Evolutionary conservation across 164 flowering plant genomes (phyloP).

Genomic region (Protea cynaroides): DNA sequence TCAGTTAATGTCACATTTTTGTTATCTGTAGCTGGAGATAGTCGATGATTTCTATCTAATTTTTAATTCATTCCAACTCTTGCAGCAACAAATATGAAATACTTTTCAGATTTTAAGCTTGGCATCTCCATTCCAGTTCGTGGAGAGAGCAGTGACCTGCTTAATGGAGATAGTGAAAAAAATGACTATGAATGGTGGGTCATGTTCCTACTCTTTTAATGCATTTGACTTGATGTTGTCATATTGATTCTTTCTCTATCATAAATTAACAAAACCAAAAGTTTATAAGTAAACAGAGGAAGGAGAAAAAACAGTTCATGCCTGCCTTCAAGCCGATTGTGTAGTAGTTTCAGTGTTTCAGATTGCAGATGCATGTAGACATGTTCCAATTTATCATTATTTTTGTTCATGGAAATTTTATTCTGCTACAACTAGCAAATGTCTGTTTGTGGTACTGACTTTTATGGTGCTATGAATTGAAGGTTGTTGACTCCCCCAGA

Average conservation of each 20-base stretch:
- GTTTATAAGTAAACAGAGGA: neutral
- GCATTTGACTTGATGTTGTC: neutral
- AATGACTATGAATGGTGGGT: constrained; percentile 96
- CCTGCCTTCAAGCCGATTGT: no score
- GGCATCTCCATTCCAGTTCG: constrained; percentile 66
- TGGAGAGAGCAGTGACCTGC: constrained; percentile 78
- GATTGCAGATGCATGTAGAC: no score
- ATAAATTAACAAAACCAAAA: neutral
- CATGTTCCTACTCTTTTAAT: neutral
- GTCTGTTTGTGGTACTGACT: constrained; percentile 7
- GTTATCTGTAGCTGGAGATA: neutral
- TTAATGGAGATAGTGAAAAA: constrained; percentile 75
- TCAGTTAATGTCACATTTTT: neutral
- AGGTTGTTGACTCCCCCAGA: constrained; percentile 99
- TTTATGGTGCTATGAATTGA: constrained; percentile 11
- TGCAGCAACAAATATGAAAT: constrained; percentile 68
- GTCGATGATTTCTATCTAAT: neutral
- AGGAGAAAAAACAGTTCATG: neutral
- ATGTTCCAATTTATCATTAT: no score
- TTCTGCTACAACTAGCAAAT: neutral
- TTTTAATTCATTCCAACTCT: neutral
- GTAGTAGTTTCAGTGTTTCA: no score
- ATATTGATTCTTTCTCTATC: neutral
- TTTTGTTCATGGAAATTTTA: no score
- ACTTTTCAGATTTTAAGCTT: constrained; percentile 77